phyloP scores from a whole-genome alignment of 75 land plant genomes.

The Pseudotsuga menziesii region DNA sequence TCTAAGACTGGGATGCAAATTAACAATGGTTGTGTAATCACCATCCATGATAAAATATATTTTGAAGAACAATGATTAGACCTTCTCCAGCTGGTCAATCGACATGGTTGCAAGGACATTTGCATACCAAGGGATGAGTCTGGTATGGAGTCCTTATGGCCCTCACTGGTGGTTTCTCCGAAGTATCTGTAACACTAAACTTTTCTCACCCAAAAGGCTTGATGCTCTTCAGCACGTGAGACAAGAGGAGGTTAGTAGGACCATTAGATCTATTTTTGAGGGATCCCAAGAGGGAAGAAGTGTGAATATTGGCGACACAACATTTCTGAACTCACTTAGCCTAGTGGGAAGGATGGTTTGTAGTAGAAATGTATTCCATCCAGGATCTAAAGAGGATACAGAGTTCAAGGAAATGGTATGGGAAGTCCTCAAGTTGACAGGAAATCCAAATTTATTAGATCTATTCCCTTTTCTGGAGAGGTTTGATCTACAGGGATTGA shows the following conservation, averaged over 20 bases:
- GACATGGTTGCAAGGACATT: background rate
- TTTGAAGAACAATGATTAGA: background rate
- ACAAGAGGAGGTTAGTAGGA: background rate
- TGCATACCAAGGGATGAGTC: background rate
- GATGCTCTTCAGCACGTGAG: conserved; percentile 10
- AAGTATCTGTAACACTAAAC: conserved; percentile 7
- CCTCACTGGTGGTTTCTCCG: conserved; percentile 1
- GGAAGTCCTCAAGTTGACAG: background rate
- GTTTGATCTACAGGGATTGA: conserved; percentile 10
- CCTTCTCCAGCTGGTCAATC: conserved; percentile 4
- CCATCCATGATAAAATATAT: conserved; percentile 7
- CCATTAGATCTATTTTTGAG: background rate
- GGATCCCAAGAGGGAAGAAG: background rate
- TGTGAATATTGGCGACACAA: background rate
- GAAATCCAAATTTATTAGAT: background rate
- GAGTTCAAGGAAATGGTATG: conserved; percentile 7
- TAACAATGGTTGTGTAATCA: background rate
- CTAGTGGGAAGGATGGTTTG: conserved; percentile 3
- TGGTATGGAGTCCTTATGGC: background rate
- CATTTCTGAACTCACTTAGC: background rate
- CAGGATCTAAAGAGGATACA: background rate
- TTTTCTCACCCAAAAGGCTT: conserved; percentile 10
- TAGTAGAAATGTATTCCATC: background rate
- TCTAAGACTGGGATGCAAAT: conserved; percentile 2
- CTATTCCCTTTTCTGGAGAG: conserved; percentile 4